Evolutionary conservation across 768 basidiomycete genomes (phyloP), one percentile per base, ranked within the genome.

Genomic region (Tricholoma saponaceum): DNA sequence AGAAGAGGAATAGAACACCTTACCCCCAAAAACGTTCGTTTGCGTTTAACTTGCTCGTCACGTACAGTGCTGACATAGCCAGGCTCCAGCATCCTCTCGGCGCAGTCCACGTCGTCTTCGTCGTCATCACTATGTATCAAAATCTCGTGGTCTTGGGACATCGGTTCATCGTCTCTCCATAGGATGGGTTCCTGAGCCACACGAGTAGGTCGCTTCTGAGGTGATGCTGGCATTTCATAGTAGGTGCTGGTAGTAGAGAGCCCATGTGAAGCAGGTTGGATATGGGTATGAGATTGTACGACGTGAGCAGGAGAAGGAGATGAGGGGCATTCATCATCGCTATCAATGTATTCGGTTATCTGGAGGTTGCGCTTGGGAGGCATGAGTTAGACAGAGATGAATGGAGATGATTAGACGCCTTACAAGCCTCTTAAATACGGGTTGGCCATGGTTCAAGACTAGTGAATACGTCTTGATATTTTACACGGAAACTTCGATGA

Each of bases 51-150:
- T n/a, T n/a, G n/a, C n/a, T n/a, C n/a, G n/a, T n/a, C n/a, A n/a
- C n/a, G n/a, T n/a, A n/a, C n/a, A n/a, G n/a, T n/a, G n/a, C n/a
- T n/a, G n/a, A n/a, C n/a, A n/a, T n/a, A n/a, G n/a, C n/a, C n/a
- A n/a, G n/a, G n/a, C 47, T 49, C 47, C 47, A 49, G 25, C 47
- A 49, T 49, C 26, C 47, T 49, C 47, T 49, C 25, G n/a, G 47
- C 47, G 7, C 8, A 28, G 14, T 49, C 47, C 47, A 49, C 13
- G 14, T 49, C 25, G 1, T 49, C 47, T 49, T 47, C 23, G 14
- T 18, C n/a, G n/a, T n/a, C n/a, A n/a, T n/a, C n/a, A n/a, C n/a
- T n/a, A n/a, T n/a, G n/a, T n/a, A n/a, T n/a, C n/a, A n/a, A n/a
- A n/a, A n/a, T n/a, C n/a, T n/a, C n/a, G n/a, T n/a, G n/a, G 47